Base-by-base conservation (phyloP, 2,329 filamentous ascomycete genomes). In the Byssochlamys sp. region DNA sequence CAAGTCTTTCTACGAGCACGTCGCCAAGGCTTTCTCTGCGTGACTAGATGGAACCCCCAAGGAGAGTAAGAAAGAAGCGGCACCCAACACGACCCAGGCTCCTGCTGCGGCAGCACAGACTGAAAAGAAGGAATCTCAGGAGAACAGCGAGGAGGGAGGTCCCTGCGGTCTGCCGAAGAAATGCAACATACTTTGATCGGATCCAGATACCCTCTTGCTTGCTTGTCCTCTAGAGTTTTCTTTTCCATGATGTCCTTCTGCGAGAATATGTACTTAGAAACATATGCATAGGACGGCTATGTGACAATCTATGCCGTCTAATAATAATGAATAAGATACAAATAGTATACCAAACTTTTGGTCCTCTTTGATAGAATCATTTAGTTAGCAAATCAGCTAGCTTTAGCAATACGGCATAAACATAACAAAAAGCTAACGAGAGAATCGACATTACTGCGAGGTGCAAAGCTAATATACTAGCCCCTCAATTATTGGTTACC, bases 101-200 rank as follows among this genome's bases (percentile, higher is more conserved):
- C 61, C 70, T 48, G 68, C 62, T 56, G 62, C 62, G 52, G 65
- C 62, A 55, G 65, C 60, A 58, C 56, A 59, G 58, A 71, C 61
- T 62, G 65, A 69, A 56, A 68, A 73, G 63, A 67, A 74, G 58
- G 71, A 75, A 55, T 71, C 81, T 61, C 74, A 81, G 58, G 75
- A 79, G 56, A 80, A 81, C 57, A 67, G 60, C 35, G 64, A 63
- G 39, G 83, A 86, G 67, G 73, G 65, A 35, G 87, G 89, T 0
- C 88, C 87, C 52, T 95, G 90, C 70, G 89, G 90, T 25, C 75
- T 94, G 65, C 89, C 90, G 31, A 76, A 78, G 55, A 91, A 91
- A 69, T 94, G 89, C 73, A 75, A 77, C 52, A 83, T 94, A 65
- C 75, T 85, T 68, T 90, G 75, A 76, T 63, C 55, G 54, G 56